Percentiles rank a stretch among this genome's conserved stretches.
Evolutionary conservation across 305 asterid genomes (phyloP).

Genomic region (Fraxinus baroniana): DNA sequence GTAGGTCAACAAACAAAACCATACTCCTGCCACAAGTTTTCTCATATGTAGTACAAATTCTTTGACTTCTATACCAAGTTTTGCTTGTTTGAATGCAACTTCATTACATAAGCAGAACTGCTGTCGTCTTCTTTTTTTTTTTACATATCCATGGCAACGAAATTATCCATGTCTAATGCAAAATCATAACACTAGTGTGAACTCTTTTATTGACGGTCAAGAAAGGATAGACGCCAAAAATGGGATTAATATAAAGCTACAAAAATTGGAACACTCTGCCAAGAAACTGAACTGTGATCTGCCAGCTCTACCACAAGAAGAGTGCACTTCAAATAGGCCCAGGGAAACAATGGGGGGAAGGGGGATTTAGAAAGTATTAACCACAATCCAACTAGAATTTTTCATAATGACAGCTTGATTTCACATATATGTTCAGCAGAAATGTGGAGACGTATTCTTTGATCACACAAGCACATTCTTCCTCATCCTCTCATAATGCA

Average conservation of each 20-base stretch:
- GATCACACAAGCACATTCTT: background rate
- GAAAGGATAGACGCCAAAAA: background rate
- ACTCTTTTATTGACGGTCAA: background rate
- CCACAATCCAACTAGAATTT: background rate
- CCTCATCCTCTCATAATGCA: background rate
- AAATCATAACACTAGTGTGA: background rate
- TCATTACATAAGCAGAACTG: background rate
- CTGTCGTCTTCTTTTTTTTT: background rate
- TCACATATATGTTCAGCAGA: background rate
- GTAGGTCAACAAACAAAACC: background rate
- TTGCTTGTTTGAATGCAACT: background rate
- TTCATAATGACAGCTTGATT: background rate
- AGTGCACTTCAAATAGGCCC: background rate
- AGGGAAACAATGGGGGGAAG: background rate
- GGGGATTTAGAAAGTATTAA: background rate
- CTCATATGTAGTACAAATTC: background rate
- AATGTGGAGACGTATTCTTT: background rate
- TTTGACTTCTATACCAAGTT: background rate
- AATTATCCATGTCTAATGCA: background rate
- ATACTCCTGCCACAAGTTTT: conserved; percentile 3
- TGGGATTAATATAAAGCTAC: background rate
- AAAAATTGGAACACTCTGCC: background rate
- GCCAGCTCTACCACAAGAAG: background rate
- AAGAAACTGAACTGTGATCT: background rate
- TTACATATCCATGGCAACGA: background rate